Evolutionary conservation across 2,329 filamentous ascomycete genomes (phyloP).

Genomic region (Chalara sp.): DNA sequence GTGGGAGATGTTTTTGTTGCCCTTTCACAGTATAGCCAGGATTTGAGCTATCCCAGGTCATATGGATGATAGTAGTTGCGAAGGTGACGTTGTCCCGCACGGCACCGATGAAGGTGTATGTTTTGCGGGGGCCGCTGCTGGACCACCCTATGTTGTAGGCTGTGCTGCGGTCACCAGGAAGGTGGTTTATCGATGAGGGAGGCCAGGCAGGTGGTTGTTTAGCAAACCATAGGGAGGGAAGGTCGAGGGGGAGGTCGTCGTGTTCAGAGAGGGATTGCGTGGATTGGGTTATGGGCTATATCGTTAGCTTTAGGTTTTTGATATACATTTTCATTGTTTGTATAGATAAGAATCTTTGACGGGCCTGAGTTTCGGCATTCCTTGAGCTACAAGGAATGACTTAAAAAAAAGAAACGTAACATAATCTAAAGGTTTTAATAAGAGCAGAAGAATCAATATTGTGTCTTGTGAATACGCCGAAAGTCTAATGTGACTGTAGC

Average conservation of each 20-base stretch:
- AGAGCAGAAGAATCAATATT: too few species aligned
- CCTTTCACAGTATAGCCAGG: conserved; percentile 25
- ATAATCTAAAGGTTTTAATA: too few species aligned
- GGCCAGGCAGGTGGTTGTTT: conserved; percentile 21
- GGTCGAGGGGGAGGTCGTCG: conserved; percentile 24
- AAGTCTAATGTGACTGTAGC: too few species aligned
- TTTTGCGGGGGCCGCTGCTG: conserved; percentile 19
- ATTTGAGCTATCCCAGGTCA: conserved; percentile 29
- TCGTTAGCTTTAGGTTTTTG: not conserved
- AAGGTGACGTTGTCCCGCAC: conserved; percentile 26
- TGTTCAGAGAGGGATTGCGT: not conserved
- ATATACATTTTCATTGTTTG: not conserved
- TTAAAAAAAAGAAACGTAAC: too few species aligned
- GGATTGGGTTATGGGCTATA: not conserved
- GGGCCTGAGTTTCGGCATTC: not conserved
- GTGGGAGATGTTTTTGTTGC: conserved; percentile 27
- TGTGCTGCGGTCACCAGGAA: conserved; percentile 9
- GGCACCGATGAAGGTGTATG: conserved; percentile 23
- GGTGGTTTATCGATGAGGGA: conserved; percentile 11
- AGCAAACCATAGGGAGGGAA: conserved; percentile 26
- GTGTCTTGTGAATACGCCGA: too few species aligned
- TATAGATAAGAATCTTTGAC: not conserved
- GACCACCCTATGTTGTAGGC: conserved; percentile 17
- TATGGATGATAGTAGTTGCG: conserved; percentile 27
- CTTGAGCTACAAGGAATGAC: not conserved